Base-by-base conservation (phyloP, 768 basidiomycete genomes). In the Hortiboletus flavorubellus region DNA sequence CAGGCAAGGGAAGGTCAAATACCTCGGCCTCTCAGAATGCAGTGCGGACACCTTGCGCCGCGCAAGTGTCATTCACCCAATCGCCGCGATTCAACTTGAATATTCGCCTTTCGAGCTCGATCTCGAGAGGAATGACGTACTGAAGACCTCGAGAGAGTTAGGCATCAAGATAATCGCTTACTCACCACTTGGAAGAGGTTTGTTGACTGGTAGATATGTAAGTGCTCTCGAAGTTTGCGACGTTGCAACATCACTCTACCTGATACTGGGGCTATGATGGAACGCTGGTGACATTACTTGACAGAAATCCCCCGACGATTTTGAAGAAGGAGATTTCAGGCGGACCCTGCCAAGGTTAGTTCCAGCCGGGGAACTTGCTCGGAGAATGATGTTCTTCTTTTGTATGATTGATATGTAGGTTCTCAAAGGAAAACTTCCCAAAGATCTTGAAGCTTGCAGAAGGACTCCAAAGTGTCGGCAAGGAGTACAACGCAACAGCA, bases 21-120 rank as follows among this genome's bases (percentile, higher is more conserved):
- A 80, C 62, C 59, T 84, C 10, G 81, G 83, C 1, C 74, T 84
- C 41, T 82, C 80, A 21, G 83, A 84, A 61, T 68, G 75, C 53
- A 78, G 78, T 3, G 71, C 76, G 1, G 52, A 55, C 4, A 78
- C 79, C 2, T 70, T 84, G 26, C 76, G 80, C 26, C 76, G 82
- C 15, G 82, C 81, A 11, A 75, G 74, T 38, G 74, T 76, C 8
- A 64, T 82, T 10, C 81, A 82, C 48, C 79, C 79, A 8, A 80
- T 82, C 31, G 53, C 78, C 1, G 76, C 78, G 0, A 64, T 82
- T 10, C 78, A 82, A 64, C 70, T 80, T 31, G 80, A 82, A 54
- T 82, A 80, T 58, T 79, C 78, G 0, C 75, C 80, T 2, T 79
- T 81, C 60, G 73, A 72, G 4, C 69, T 81, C 8, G 76, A 78